Conservation (phyloP, 2,329 filamentous ascomycete species). For the Raffaelea arxii region DNA sequence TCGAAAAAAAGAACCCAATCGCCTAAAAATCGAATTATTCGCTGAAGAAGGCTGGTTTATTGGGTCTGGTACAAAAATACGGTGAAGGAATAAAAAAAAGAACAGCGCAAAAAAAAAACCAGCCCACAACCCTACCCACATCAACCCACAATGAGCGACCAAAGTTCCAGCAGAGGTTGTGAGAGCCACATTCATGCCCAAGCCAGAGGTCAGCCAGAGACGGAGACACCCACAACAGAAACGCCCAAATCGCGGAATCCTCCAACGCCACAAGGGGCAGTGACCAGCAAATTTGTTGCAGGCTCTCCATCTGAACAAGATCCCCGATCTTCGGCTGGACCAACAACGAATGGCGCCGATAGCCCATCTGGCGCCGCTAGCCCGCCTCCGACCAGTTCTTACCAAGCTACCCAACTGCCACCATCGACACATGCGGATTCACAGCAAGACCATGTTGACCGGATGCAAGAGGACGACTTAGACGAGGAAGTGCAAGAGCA, state of each 20-base stretch:
- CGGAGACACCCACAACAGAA: too few relatives aligned
- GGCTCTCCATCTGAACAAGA: constrained; percentile 10
- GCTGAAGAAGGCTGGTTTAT: too few relatives aligned
- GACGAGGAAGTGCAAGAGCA: too few relatives aligned
- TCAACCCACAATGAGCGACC: constrained; percentile 30
- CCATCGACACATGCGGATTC: too few relatives aligned
- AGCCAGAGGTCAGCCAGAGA: constrained; percentile 30
- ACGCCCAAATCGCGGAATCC: constrained; percentile 27
- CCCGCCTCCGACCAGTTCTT: constrained; percentile 5
- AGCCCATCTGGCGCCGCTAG: constrained; percentile 5
- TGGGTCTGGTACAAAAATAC: not conserved
- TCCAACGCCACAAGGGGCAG: constrained; percentile 16
- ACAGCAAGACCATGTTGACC: too few relatives aligned
- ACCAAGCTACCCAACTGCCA: constrained; percentile 4
- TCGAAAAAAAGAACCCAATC: too few relatives aligned
- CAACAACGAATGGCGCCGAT: constrained; percentile 4
- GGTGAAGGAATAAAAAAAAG: not conserved
- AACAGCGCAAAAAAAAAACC: not conserved
- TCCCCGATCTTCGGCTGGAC: constrained; percentile 9
- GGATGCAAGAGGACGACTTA: too few relatives aligned
- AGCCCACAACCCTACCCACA: not conserved
- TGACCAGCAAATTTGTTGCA: constrained; percentile 7
- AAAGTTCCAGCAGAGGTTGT: constrained; percentile 33
- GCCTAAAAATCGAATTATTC: too few relatives aligned
- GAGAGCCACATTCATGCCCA: constrained; percentile 28